phyloP scores from a whole-genome alignment of 2,329 filamentous ascomycete genomes.

The Amauroascus verrucosus region DNA sequence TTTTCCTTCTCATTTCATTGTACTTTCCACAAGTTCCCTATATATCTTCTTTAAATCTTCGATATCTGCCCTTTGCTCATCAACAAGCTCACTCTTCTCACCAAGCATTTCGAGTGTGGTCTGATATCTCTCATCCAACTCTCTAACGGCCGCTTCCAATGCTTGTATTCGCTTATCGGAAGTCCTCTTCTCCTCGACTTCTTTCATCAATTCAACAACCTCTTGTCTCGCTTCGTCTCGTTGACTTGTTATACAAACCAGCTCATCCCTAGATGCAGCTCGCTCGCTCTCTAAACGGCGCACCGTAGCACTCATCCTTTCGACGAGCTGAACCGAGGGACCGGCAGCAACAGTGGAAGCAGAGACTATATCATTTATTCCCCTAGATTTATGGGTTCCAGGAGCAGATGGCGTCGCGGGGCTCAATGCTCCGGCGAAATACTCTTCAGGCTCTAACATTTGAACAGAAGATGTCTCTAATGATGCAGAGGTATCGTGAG shows the following conservation, averaged over 20 bases:
- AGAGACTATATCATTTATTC: conserved; percentile 74
- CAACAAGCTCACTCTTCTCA: conserved; percentile 91
- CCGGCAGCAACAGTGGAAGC: conserved; percentile 84
- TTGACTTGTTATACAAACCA: conserved; percentile 68
- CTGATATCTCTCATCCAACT: conserved; percentile 69
- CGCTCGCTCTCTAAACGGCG: conserved; percentile 86
- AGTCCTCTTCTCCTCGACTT: conserved; percentile 60
- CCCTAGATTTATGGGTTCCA: conserved; percentile 40
- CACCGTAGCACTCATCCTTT: conserved; percentile 89
- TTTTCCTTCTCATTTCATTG: conserved; percentile 51
- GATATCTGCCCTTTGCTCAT: conserved; percentile 82
- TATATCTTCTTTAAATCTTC: conserved; percentile 94
- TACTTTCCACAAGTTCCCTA: conserved; percentile 78
- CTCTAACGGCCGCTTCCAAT: conserved; percentile 57
- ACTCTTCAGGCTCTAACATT: conserved; percentile 43
- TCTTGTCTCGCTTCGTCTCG: conserved; percentile 85
- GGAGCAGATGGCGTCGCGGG: conserved; percentile 32
- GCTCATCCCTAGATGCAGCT: conserved; percentile 76
- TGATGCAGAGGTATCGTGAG: conserved; percentile 23
- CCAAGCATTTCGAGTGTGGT: conserved; percentile 89
- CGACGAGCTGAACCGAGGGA: conserved; percentile 87
- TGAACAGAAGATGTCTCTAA: conserved; percentile 36
- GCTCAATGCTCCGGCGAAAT: conserved; percentile 28
- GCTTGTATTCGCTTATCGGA: conserved; percentile 51
- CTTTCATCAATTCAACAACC: conserved; percentile 81